A percentile compares a stretch with the other conserved stretches of the same genome.
phyloP scores from a whole-genome alignment of 2,329 filamentous ascomycete species.

The Penicillium sp. region DNA sequence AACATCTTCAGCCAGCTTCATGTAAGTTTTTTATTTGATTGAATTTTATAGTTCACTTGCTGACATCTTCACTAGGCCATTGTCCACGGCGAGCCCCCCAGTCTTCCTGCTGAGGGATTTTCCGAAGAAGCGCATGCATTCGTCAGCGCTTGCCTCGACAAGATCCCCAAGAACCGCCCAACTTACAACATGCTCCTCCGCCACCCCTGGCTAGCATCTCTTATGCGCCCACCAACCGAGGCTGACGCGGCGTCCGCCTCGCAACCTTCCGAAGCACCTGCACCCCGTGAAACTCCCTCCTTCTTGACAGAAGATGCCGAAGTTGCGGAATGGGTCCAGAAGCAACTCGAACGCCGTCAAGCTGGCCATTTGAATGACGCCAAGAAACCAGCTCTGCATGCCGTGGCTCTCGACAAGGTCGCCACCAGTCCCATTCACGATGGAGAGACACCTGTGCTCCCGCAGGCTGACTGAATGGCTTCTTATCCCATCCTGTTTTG shows the following conservation, averaged over 20 bases:
- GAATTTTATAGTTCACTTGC: slow-evolving; percentile 6
- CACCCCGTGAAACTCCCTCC: slow-evolving; percentile 42
- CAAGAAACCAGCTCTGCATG: slow-evolving; percentile 81
- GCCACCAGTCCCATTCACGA: slow-evolving; percentile 47
- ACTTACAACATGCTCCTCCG: slow-evolving; percentile 88
- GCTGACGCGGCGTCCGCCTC: slow-evolving; percentile 56
- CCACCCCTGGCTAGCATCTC: slow-evolving; percentile 82
- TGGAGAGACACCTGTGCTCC: slow-evolving; percentile 31
- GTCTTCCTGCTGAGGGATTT: slow-evolving; percentile 78
- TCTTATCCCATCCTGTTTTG: neutral
- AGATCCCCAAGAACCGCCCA: slow-evolving; percentile 89
- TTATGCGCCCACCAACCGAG: slow-evolving; percentile 79
- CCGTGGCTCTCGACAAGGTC: slow-evolving; percentile 80
- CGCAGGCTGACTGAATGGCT: slow-evolving; percentile 21
- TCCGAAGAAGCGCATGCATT: slow-evolving; percentile 83
- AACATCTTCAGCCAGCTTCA: slow-evolving; percentile 98
- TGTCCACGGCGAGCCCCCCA: slow-evolving; percentile 93
- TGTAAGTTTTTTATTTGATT: slow-evolving; percentile 66
- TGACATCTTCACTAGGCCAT: slow-evolving; percentile 71
- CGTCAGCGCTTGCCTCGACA: slow-evolving; percentile 87
- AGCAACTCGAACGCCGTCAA: slow-evolving; percentile 70
- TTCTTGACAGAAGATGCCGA: slow-evolving; percentile 72
- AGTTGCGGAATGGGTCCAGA: slow-evolving; percentile 83
- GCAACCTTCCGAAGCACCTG: slow-evolving; percentile 40
- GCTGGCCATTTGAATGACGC: slow-evolving; percentile 61